A percentile compares a stretch with the other conserved stretches of the same genome.
Conservation (phyloP, 1,139 yeast genomes). For the Taphrina sp. region DNA sequence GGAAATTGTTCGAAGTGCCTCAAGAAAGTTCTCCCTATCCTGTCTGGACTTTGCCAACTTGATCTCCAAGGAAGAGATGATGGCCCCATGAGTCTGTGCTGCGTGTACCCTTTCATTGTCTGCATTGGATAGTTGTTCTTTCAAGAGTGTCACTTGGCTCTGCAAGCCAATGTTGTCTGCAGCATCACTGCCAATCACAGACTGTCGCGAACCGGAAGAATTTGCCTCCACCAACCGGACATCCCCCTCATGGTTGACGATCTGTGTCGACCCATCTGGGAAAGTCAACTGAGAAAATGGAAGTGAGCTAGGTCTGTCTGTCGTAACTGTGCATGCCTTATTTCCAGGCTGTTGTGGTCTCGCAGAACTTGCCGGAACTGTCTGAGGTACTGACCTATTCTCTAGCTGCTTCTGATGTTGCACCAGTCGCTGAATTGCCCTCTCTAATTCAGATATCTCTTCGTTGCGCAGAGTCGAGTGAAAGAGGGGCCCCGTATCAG, state of each 20-base stretch:
- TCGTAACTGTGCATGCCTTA: too few relatives aligned
- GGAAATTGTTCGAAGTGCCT: slow-evolving; percentile 74
- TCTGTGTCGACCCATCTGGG: slow-evolving; percentile 8
- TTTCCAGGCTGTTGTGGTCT: too few relatives aligned
- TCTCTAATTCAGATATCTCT: too few relatives aligned
- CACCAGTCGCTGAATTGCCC: too few relatives aligned
- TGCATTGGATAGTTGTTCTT: slow-evolving; percentile 2
- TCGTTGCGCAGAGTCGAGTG: too few relatives aligned
- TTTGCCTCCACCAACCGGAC: background rate
- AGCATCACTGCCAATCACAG: background rate
- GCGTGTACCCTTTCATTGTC: background rate
- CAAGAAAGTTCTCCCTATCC: slow-evolving; percentile 52
- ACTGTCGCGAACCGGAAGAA: background rate
- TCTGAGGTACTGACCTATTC: too few relatives aligned
- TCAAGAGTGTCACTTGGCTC: background rate
- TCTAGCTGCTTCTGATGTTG: too few relatives aligned
- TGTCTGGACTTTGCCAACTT: slow-evolving; percentile 9
- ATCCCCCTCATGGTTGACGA: background rate
- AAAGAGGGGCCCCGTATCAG: too few relatives aligned
- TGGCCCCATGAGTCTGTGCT: slow-evolving; percentile 1
- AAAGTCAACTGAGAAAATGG: slow-evolving; percentile 10
- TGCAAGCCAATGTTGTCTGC: slow-evolving; percentile 5
- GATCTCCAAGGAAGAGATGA: background rate
- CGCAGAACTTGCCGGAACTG: too few relatives aligned
- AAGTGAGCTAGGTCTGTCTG: too few relatives aligned